A percentile compares a stretch with the other conserved stretches of the same genome.
phyloP scores from a whole-genome alignment of 768 basidiomycete genomes.

The Leccinum boreale region DNA sequence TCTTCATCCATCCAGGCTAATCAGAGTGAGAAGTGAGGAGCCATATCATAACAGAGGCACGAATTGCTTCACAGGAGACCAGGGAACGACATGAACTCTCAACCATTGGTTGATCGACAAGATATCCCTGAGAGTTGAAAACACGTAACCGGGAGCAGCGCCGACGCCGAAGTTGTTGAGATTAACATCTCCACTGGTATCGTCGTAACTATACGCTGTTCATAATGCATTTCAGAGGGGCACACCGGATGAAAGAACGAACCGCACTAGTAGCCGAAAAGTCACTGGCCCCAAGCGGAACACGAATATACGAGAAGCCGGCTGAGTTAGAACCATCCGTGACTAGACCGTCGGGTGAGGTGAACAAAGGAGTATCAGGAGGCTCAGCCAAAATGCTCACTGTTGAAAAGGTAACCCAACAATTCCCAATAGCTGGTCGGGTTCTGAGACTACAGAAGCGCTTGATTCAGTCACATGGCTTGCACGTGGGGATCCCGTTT shows the following conservation, averaged over 20 bases:
- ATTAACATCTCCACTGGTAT: conserved; percentile 56
- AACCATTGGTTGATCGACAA: conserved; percentile 49
- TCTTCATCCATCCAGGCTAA: conserved; percentile 82
- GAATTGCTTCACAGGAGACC: conserved; percentile 60
- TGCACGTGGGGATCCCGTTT: neutral
- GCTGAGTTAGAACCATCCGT: conserved; percentile 60
- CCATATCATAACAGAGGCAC: neutral
- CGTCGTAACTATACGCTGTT: conserved; percentile 63
- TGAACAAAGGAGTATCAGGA: neutral
- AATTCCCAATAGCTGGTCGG: conserved; percentile 56
- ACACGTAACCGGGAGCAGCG: conserved; percentile 58
- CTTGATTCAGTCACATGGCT: conserved; percentile 1
- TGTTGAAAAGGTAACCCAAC: conserved; percentile 55
- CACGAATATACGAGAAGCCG: conserved; percentile 65
- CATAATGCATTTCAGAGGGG: conserved; percentile 1
- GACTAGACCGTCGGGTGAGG: conserved; percentile 28
- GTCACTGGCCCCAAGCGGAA: conserved; percentile 72
- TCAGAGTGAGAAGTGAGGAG: conserved; percentile 2
- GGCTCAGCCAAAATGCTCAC: conserved; percentile 6
- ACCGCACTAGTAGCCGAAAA: conserved; percentile 58
- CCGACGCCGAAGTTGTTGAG: conserved; percentile 57
- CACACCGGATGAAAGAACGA: neutral
- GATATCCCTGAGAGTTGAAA: conserved; percentile 64
- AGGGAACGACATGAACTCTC: conserved; percentile 60
- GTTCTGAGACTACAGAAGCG: conserved; percentile 42